Evolutionary conservation across 2,329 filamentous ascomycete species (phyloP).

Genomic region (Apiospora kogelbergensis): DNA sequence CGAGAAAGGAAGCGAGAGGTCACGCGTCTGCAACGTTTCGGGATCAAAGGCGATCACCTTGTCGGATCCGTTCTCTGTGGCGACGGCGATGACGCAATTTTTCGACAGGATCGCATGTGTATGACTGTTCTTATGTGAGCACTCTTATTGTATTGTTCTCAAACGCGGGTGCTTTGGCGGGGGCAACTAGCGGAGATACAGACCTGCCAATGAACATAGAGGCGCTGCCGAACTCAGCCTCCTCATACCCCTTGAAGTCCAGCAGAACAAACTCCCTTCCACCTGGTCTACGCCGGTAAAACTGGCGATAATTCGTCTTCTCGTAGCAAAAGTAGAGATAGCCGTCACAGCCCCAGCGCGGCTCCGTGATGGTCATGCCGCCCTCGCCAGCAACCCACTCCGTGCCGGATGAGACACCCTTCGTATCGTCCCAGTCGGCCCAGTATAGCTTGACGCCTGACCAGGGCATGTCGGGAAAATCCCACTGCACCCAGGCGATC

Average conservation of each 20-base stretch:
- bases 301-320: conserved; percentile 44
- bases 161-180: too few relatives aligned
- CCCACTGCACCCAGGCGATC: conserved; percentile 55
- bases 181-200: neutral
- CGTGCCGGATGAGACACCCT: conserved; percentile 28
- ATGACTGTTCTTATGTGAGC: neutral
- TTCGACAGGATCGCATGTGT: neutral
- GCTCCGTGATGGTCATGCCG: conserved; percentile 41
- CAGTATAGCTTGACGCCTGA: conserved; percentile 44
- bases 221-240: neutral
- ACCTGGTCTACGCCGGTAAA: conserved; percentile 37
- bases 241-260: neutral
- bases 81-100: neutral
- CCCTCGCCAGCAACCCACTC: conserved; percentile 41
- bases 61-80: neutral
- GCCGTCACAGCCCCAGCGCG: conserved; percentile 50
- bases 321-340: conserved; percentile 49
- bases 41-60: neutral
- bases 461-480: conserved; percentile 54
- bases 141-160: too few relatives aligned
- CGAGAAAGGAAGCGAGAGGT: neutral
- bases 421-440: conserved; percentile 39
- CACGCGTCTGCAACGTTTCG: neutral
- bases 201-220: conserved; percentile 16
- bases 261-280: neutral